phyloP scores from a whole-genome alignment of 2,329 filamentous ascomycete species.

The Diaporthe ilicicola region DNA sequence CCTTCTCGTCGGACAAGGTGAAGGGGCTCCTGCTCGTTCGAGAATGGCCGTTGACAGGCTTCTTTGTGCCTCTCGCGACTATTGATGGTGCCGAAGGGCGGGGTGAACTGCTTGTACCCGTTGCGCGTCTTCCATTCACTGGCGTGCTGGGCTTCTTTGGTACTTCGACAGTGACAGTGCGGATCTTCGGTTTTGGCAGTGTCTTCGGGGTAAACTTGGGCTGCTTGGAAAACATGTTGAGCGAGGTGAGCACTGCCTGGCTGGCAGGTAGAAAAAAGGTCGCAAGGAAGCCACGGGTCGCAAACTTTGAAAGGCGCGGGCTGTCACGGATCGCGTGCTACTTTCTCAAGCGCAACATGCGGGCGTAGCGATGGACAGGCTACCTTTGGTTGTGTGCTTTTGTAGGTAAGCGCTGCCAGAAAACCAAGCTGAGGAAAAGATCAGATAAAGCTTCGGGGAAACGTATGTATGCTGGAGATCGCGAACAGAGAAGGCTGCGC shows the following conservation, averaged over 20 bases:
- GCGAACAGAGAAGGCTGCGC: neutral
- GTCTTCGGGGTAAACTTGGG: conserved; percentile 28
- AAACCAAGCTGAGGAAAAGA: neutral
- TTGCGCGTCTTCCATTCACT: conserved; percentile 12
- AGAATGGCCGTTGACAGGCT: conserved; percentile 3
- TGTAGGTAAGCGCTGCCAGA: neutral
- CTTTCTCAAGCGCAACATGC: conserved; percentile 2
- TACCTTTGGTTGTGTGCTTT: neutral
- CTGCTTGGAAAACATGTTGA: conserved; percentile 32
- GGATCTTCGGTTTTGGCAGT: conserved; percentile 30
- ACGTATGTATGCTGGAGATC: neutral
- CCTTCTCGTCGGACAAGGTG: conserved; percentile 30
- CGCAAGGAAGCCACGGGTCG: neutral
- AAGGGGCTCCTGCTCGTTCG: conserved; percentile 31
- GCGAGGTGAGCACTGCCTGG: neutral
- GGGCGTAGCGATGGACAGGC: neutral
- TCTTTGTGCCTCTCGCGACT: conserved; percentile 21
- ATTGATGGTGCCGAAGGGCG: conserved; percentile 12
- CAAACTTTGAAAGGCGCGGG: conserved; percentile 2
- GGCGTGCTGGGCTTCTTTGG: conserved; percentile 28
- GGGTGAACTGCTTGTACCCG: conserved; percentile 18
- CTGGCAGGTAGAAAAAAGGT: neutral
- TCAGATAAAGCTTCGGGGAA: neutral
- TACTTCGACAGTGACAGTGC: conserved; percentile 29
- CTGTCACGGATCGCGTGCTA: conserved; percentile 17